Conservation (phyloP, 2,329 filamentous ascomycete genomes). For the Cercospora beticola region DNA sequence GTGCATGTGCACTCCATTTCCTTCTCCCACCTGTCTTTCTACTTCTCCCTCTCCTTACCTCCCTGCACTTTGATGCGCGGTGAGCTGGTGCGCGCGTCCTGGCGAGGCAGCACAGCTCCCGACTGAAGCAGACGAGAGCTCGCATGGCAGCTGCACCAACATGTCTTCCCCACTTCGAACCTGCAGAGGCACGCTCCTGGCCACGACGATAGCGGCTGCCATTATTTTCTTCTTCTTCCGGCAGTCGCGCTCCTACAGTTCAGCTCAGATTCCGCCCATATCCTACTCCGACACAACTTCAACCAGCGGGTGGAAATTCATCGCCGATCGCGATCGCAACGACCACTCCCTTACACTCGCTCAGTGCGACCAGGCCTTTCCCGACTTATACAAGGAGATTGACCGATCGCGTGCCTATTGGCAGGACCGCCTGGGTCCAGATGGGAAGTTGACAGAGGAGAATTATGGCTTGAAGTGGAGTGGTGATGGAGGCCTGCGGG, state of each 20-base stretch:
- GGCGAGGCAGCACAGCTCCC: background rate
- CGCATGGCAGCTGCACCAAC: background rate
- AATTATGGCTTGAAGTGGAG: conserved; percentile 36
- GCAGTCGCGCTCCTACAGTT: conserved; percentile 1
- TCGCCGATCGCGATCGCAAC: conserved; percentile 32
- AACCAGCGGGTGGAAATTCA: conserved; percentile 13
- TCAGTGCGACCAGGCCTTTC: conserved; percentile 37
- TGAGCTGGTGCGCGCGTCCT: background rate
- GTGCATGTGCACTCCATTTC: background rate
- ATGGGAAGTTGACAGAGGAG: conserved; percentile 30
- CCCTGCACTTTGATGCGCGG: background rate
- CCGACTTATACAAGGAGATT: conserved; percentile 37
- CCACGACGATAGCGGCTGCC: background rate
- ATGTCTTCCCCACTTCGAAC: conserved; percentile 5
- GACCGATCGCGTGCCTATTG: conserved; percentile 34
- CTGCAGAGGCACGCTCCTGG: conserved; percentile 8
- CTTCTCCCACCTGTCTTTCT: background rate
- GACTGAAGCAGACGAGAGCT: background rate
- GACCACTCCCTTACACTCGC: conserved; percentile 34
- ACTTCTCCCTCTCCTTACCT: background rate
- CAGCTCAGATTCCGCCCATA: background rate
- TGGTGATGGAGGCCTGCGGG: conserved; percentile 37
- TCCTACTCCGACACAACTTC: conserved; percentile 3
- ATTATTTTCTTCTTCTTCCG: conserved; percentile 6
- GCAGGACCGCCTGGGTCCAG: conserved; percentile 22